A percentile compares a stretch with the other conserved stretches of the same genome.
Evolutionary conservation across 352 stramenopile species (phyloP).

Genomic region (Phytophthora fragariaefolia): DNA sequence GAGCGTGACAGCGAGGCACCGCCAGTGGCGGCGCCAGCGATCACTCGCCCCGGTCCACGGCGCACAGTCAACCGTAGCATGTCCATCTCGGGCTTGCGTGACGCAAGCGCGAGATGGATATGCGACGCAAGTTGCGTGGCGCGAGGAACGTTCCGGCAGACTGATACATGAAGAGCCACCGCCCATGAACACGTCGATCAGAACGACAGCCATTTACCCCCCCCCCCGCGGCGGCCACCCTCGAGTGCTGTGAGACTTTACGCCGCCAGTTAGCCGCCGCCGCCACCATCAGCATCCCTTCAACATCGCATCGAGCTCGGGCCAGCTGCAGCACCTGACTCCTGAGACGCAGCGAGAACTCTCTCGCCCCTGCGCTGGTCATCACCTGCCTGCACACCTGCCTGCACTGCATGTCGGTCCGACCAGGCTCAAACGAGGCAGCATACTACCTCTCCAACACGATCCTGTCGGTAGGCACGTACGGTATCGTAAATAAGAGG

Average conservation of each 20-base stretch:
- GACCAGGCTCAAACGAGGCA: conserved; percentile 1
- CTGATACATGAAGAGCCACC: not conserved
- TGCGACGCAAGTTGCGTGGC: no score
- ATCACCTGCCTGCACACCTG: not conserved
- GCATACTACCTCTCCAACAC: no score
- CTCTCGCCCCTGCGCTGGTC: not conserved
- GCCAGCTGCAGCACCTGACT: not conserved
- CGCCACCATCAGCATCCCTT: not conserved
- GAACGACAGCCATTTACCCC: no score
- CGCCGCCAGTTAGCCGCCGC: not conserved
- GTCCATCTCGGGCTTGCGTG: no score
- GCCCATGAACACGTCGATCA: no score
- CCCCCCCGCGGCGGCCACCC: no score
- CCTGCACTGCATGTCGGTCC: not conserved
- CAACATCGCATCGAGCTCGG: not conserved
- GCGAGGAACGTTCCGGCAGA: not conserved
- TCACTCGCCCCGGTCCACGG: no score
- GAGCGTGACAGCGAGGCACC: not conserved
- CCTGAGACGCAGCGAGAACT: conserved; percentile 4
- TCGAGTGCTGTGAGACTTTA: no score
- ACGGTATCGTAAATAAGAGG: no score
- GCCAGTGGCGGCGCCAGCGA: not conserved
- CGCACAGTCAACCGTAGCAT: no score
- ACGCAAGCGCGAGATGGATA: no score
- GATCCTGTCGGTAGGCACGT: no score